Evolutionary conservation across 352 stramenopile genomes (phyloP).

Genomic region (Phytopythium boreale): DNA sequence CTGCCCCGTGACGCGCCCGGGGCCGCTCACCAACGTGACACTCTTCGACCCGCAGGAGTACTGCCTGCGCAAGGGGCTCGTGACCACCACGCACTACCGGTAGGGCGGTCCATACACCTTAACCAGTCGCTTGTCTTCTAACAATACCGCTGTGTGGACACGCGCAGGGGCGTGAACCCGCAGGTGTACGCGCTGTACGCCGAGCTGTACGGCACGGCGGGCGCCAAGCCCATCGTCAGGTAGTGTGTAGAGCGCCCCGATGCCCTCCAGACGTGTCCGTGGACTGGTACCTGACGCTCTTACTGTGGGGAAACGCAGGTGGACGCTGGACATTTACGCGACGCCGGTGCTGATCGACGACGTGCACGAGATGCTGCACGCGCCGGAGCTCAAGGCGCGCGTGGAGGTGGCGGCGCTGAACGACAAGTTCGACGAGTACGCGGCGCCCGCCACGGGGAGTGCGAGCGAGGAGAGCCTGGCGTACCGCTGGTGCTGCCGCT

Average conservation of each 20-base stretch:
- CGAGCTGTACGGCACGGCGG: slow-evolving; percentile 66
- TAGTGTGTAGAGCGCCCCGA: too few relatives aligned
- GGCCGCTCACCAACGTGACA: slow-evolving; percentile 65
- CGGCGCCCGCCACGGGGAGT: slow-evolving; percentile 4
- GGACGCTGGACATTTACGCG: slow-evolving; percentile 79
- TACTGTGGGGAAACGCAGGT: slow-evolving; percentile 14
- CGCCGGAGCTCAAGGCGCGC: slow-evolving; percentile 53
- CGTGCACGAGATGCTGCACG: slow-evolving; percentile 67
- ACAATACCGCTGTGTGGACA: too few relatives aligned
- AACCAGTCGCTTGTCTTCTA: too few relatives aligned
- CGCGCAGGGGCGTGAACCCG: slow-evolving; percentile 65
- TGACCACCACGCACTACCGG: slow-evolving; percentile 70
- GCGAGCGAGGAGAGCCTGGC: slow-evolving; percentile 41
- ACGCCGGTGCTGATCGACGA: slow-evolving; percentile 78
- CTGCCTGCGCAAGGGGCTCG: slow-evolving; percentile 51
- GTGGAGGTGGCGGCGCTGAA: slow-evolving; percentile 62
- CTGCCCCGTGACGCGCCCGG: slow-evolving; percentile 41
- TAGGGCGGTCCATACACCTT: too few relatives aligned
- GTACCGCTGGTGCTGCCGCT: slow-evolving; percentile 73
- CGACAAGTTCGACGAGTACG: slow-evolving; percentile 48
- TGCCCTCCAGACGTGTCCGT: slow-evolving; percentile 7
- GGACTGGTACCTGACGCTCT: too few relatives aligned
- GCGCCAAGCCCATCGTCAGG: slow-evolving; percentile 62
- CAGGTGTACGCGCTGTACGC: slow-evolving; percentile 76
- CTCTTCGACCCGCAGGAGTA: slow-evolving; percentile 76